phyloP scores from a whole-genome alignment of 192 early-diverging fungal species.

The Geranomyces michiganensis region DNA sequence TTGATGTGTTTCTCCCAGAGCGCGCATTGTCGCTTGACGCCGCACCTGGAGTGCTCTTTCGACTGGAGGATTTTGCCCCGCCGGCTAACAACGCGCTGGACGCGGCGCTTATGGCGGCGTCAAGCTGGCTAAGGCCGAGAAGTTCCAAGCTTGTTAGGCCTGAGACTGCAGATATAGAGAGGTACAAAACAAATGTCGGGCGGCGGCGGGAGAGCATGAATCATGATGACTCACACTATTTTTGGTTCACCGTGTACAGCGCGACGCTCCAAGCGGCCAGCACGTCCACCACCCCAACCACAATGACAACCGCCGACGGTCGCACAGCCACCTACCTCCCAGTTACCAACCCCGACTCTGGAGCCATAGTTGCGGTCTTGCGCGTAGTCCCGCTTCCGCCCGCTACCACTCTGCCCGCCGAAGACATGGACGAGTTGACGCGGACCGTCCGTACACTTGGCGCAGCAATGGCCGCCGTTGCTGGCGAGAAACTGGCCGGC shows the following conservation, averaged over 20 bases:
- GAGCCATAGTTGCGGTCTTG: slow-evolving; percentile 41
- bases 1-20: slow-evolving; percentile 34
- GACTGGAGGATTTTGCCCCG: slow-evolving; percentile 20
- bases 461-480: slow-evolving; percentile 16
- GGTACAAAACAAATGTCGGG: neutral
- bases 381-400: neutral
- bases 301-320: neutral
- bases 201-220: too few relatives aligned
- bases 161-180: neutral
- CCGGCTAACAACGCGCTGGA: neutral
- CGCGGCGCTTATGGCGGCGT: neutral
- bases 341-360: slow-evolving; percentile 33
- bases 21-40: slow-evolving; percentile 2
- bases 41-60: slow-evolving; percentile 7
- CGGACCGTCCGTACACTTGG: slow-evolving; percentile 31
- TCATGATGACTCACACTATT: neutral
- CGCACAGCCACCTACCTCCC: slow-evolving; percentile 38
- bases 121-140: slow-evolving; percentile 20
- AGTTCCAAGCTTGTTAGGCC: slow-evolving; percentile 16
- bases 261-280: neutral
- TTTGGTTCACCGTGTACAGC: neutral
- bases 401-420: slow-evolving; percentile 1
- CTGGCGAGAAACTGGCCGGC: slow-evolving; percentile 30
- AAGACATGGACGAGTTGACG: slow-evolving; percentile 46
- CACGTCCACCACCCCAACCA: neutral